A percentile compares a stretch with the other conserved stretches of the same genome.
These are phyloP conservation scores for Coccinonectria pachysandricola DNA, from an alignment of 2,329 filamentous ascomycete species.

Conservation along the genomic window DNA sequence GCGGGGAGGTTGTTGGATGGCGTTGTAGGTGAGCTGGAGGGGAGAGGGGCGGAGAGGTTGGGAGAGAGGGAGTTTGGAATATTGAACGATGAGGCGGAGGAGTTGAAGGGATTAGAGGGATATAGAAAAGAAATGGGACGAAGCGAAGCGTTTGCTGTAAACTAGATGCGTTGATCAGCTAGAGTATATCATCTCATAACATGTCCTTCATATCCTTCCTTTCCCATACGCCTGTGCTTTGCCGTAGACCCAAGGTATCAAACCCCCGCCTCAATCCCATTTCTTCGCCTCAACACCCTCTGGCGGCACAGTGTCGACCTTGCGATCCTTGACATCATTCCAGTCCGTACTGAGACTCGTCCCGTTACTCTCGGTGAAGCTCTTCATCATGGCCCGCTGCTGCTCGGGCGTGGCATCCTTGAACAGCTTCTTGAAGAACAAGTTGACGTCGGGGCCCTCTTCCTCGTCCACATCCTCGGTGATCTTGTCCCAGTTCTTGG, in stretches of 20 bases:
- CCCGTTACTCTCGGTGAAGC: conserved; percentile 86
- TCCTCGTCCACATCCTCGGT: conserved; percentile 44
- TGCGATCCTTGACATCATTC: conserved; percentile 64
- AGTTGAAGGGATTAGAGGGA: too few relatives aligned
- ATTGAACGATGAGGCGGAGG: conserved; percentile 6
- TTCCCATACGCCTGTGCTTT: conserved; percentile 11
- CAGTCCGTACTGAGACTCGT: conserved; percentile 90
- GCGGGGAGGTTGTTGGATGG: conserved; percentile 7
- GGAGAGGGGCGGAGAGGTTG: conserved; percentile 12
- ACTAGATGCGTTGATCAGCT: too few relatives aligned
- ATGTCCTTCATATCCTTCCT: too few relatives aligned
- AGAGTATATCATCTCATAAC: too few relatives aligned
- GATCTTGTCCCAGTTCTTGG: conserved; percentile 88
- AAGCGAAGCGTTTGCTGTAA: too few relatives aligned
- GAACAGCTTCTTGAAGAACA: conserved; percentile 88
- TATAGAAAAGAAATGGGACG: too few relatives aligned
- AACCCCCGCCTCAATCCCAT: conserved; percentile 44
- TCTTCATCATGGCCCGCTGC: conserved; percentile 94
- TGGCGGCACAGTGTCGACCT: conserved; percentile 62
- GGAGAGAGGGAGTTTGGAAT: conserved; percentile 9
- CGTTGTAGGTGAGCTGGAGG: conserved; percentile 6
- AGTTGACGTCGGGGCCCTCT: conserved; percentile 54
- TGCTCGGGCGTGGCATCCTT: conserved; percentile 67
- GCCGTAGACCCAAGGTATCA: too few relatives aligned
- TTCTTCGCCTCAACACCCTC: conserved; percentile 70